Evolutionary conservation across 768 basidiomycete species (phyloP).

Genomic region (Lentinula raphanica): DNA sequence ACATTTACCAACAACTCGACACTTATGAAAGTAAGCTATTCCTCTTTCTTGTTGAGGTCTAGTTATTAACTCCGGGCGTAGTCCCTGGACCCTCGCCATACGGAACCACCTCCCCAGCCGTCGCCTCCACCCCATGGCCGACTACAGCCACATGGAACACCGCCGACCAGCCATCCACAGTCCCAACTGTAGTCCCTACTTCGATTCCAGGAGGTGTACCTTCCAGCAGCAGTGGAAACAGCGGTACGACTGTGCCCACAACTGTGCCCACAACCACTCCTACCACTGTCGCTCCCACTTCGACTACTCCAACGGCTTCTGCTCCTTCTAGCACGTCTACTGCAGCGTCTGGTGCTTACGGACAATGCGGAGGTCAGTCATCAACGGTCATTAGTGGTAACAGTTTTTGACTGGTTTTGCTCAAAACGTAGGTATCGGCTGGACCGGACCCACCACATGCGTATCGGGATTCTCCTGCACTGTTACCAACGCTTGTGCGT

Average conservation of each 20-base stretch:
- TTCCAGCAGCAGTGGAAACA: background rate
- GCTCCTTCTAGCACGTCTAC: background rate
- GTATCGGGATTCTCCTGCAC: background rate
- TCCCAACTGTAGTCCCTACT: conserved; percentile 30
- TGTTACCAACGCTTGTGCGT: conserved; percentile 12
- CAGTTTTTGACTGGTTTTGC: background rate
- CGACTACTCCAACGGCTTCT: background rate
- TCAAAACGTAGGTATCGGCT: conserved; percentile 1
- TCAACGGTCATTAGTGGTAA: background rate
- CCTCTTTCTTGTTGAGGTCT: background rate
- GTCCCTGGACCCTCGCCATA: conserved; percentile 26
- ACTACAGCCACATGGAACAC: conserved; percentile 49
- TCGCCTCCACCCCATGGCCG: conserved; percentile 38
- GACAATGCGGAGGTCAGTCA: background rate
- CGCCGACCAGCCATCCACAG: conserved; percentile 38
- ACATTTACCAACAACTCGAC: conserved; percentile 6
- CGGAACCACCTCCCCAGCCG: conserved; percentile 30
- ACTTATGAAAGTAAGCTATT: background rate
- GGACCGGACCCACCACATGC: background rate
- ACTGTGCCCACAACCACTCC: background rate
- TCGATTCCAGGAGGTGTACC: background rate
- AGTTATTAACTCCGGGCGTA: background rate
- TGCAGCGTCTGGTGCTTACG: background rate
- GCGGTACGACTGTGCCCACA: background rate
- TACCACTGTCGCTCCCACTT: background rate